phyloP scores from a whole-genome alignment of 1,139 yeast species.

The Saccharomyces uvarum region DNA sequence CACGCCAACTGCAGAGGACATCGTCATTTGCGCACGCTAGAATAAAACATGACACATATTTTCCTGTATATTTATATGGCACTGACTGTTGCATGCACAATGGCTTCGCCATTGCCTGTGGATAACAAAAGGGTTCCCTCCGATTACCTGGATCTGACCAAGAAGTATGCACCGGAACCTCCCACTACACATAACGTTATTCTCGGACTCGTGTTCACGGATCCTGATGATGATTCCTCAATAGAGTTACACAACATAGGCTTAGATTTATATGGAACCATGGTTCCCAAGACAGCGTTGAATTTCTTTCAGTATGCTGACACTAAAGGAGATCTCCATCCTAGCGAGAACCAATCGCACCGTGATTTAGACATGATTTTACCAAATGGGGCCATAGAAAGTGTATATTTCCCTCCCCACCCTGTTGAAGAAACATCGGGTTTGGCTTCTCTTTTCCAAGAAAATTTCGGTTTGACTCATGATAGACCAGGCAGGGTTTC shows the following conservation, averaged over 20 bases:
- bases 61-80: neutral
- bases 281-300: conserved; percentile 61
- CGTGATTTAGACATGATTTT: neutral
- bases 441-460: conserved; percentile 36
- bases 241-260: conserved; percentile 37
- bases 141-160: conserved; percentile 9
- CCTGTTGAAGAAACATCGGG: neutral
- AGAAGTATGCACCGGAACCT: conserved; percentile 29
- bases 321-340: conserved; percentile 47
- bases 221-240: conserved; percentile 11
- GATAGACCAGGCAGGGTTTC: conserved; percentile 63
- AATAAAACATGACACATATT: neutral
- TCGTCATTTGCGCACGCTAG: neutral
- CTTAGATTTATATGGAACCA: conserved; percentile 58
- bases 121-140: conserved; percentile 2
- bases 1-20: neutral
- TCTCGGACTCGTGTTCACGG: conserved; percentile 23
- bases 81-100: neutral
- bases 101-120: conserved; percentile 5
- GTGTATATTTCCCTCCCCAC: conserved; percentile 72
- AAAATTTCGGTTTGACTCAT: conserved; percentile 57
- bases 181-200: conserved; percentile 27
- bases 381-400: conserved; percentile 42
- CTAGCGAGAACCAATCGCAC: conserved; percentile 38
- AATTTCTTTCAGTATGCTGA: conserved; percentile 59